Conservation (phyloP, 768 basidiomycete species). For the Xanthoconium stramineum region DNA sequence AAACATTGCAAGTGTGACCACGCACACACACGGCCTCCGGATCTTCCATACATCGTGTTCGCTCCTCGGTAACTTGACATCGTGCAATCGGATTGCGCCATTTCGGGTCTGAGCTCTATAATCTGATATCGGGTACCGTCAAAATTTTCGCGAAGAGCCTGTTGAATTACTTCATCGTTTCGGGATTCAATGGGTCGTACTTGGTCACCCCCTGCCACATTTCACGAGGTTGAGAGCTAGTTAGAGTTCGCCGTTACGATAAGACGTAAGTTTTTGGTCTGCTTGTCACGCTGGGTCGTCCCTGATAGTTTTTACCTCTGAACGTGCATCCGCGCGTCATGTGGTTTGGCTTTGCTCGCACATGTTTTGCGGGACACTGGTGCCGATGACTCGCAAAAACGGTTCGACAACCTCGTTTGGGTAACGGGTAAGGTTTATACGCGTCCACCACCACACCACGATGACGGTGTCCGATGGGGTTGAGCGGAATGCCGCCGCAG, state of each 20-base stretch:
- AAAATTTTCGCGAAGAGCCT: not conserved
- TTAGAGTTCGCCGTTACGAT: not conserved
- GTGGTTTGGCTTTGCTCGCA: not conserved
- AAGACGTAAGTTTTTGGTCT: slow-evolving; percentile 8
- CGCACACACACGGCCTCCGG: slow-evolving; percentile 18
- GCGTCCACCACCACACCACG: not conserved
- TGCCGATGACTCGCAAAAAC: not conserved
- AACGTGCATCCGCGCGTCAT: not conserved
- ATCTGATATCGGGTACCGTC: not conserved
- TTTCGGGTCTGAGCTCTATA: not conserved
- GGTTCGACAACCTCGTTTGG: not conserved
- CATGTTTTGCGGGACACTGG: not conserved
- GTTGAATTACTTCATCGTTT: slow-evolving; percentile 13
- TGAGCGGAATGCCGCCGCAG: not conserved
- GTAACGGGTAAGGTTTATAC: not conserved
- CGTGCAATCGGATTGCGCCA: slow-evolving; percentile 5
- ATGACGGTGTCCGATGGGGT: not conserved
- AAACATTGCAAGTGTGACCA: slow-evolving; percentile 6
- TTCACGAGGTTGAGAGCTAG: not conserved
- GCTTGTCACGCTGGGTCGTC: not conserved
- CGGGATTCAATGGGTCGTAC: not conserved
- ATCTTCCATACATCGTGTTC: slow-evolving; percentile 22
- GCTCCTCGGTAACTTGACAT: slow-evolving; percentile 17
- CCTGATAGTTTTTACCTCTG: not conserved
- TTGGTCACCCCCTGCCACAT: not conserved